Evolutionary conservation across 2,329 filamentous ascomycete genomes (phyloP).

Genomic region (Diaporthe amygdali): DNA sequence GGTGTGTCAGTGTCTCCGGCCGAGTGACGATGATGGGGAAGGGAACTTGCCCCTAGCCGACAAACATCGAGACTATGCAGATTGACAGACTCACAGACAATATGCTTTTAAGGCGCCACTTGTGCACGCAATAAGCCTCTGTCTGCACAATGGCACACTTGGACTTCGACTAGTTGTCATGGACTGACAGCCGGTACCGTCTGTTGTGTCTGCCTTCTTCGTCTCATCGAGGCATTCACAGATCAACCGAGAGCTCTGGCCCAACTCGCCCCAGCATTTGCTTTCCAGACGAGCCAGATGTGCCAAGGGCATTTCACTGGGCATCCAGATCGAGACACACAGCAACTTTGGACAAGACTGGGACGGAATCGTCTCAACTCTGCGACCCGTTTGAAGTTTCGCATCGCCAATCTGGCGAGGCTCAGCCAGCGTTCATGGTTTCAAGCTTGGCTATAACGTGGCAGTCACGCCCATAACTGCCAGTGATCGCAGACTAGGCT

Average conservation of each 20-base stretch:
- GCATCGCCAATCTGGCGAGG: not conserved
- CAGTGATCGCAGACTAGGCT: not conserved
- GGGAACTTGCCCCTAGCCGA: not conserved
- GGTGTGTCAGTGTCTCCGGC: not conserved
- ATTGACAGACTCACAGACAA: not conserved
- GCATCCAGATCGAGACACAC: not conserved
- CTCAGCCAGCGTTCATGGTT: not conserved
- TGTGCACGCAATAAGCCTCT: not conserved
- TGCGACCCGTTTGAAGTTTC: conserved; percentile 17
- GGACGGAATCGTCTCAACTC: conserved; percentile 10
- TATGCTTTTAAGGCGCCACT: not conserved
- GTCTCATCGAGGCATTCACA: no score
- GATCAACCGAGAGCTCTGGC: no score
- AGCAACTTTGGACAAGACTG: not conserved
- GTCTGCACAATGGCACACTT: no score
- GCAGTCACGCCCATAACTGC: not conserved
- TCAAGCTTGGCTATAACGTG: conserved; percentile 1
- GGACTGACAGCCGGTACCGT: no score
- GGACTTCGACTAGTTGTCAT: no score
- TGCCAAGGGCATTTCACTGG: not conserved
- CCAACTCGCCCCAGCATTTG: not conserved
- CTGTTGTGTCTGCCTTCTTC: no score
- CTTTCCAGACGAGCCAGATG: no score
- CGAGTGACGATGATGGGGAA: not conserved
- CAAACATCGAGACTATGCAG: not conserved